Conservation (phyloP, 2,329 filamentous ascomycete genomes). For the Ophiostoma quercus region DNA sequence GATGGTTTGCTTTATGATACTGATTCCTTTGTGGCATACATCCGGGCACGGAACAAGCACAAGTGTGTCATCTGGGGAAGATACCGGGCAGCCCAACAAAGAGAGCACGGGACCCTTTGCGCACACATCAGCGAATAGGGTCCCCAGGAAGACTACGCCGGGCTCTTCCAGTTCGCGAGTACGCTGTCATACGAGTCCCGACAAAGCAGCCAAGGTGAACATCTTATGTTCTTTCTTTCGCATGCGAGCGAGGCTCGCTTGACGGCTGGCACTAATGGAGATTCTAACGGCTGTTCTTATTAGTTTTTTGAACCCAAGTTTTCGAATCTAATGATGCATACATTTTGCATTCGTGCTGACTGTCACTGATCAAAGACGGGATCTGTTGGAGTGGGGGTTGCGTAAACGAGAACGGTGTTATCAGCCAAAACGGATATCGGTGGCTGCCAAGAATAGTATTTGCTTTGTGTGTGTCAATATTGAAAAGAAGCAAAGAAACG, state of each 20-base stretch:
- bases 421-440: slow-evolving; percentile 5
- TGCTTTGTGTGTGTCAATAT: background rate
- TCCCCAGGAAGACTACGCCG: background rate
- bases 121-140: background rate
- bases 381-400: background rate
- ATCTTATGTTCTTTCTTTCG: background rate
- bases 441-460: background rate
- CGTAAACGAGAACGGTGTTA: background rate
- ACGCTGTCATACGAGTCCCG: slow-evolving; percentile 4
- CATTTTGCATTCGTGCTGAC: background rate
- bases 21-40: background rate
- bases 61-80: background rate
- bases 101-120: background rate
- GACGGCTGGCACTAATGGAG: background rate
- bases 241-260: background rate
- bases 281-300: background rate
- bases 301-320: too few species aligned
- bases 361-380: background rate
- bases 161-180: background rate
- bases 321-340: background rate
- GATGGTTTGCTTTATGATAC: background rate
- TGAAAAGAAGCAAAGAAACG: background rate
- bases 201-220: background rate
- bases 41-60: background rate
- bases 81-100: background rate